These are phyloP conservation scores for Kregervanrija fluxuum DNA, from an alignment of 805 yeast species.

Conservation along the genomic window DNA sequence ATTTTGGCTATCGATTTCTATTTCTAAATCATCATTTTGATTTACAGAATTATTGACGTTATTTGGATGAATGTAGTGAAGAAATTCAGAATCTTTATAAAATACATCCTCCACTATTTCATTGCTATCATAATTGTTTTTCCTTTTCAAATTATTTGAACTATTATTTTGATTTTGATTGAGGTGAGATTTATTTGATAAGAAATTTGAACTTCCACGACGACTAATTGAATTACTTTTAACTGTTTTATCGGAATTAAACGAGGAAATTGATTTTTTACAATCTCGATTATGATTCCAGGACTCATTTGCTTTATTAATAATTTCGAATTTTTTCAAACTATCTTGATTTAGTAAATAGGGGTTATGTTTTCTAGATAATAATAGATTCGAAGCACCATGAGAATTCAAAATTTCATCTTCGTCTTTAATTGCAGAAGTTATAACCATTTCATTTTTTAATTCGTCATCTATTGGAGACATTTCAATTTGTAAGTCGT, in stretches of 20 bases:
- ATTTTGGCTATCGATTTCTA: neutral
- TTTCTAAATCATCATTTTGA: too few relatives aligned
- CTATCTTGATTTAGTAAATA: conserved; percentile 13
- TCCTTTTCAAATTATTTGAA: neutral
- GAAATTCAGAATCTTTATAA: neutral
- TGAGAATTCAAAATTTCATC: conserved; percentile 16
- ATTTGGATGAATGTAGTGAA: conserved; percentile 1
- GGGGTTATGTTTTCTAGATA: conserved; percentile 2
- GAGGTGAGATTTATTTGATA: neutral
- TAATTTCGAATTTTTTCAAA: conserved; percentile 26
- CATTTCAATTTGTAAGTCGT: conserved; percentile 27
- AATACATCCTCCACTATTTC: neutral
- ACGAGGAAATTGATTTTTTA: conserved; percentile 11
- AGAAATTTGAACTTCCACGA: conserved; percentile 2
- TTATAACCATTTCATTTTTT: conserved; percentile 28
- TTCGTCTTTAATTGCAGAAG: conserved; percentile 26
- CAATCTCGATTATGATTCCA: conserved; percentile 26
- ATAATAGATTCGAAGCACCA: conserved; percentile 6
- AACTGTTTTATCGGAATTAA: conserved; percentile 7
- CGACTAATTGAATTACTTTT: conserved; percentile 5
- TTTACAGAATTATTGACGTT: conserved; percentile 1
- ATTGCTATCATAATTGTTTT: neutral
- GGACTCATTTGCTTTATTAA: conserved; percentile 28
- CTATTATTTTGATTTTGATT: neutral
- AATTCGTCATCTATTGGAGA: conserved; percentile 30